Conservation (phyloP, 2,329 filamentous ascomycete genomes). For the Waltergamsia citrina region DNA sequence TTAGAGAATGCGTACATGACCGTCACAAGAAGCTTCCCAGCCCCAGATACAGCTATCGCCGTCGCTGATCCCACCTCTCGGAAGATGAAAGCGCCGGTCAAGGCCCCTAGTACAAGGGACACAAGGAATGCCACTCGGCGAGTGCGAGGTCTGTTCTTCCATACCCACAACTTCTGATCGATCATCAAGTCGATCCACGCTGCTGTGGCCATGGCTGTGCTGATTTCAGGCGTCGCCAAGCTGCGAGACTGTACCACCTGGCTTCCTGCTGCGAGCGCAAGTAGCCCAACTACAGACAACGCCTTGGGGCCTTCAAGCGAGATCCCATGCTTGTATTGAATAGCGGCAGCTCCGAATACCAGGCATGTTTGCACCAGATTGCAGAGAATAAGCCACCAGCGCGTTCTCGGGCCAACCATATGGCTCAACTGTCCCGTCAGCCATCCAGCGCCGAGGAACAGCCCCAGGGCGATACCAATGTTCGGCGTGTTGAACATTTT, state of each 20-base stretch:
- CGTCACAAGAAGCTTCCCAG: conserved; percentile 34
- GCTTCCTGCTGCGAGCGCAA: conserved; percentile 46
- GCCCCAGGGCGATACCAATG: conserved; percentile 42
- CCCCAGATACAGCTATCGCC: conserved; percentile 31
- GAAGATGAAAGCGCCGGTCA: conserved; percentile 42
- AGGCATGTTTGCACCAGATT: conserved; percentile 44
- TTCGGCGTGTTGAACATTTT: conserved; percentile 42
- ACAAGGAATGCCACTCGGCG: conserved; percentile 39
- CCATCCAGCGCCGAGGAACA: conserved; percentile 46
- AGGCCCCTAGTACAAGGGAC: conserved; percentile 34
- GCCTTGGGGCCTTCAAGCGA: conserved; percentile 23
- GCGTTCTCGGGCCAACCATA: conserved; percentile 35
- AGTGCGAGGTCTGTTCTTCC: conserved; percentile 37
- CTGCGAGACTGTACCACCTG: conserved; percentile 49
- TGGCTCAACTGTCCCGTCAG: conserved; percentile 48
- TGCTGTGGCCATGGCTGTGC: conserved; percentile 55
- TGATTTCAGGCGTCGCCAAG: conserved; percentile 50
- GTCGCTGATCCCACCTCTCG: conserved; percentile 28
- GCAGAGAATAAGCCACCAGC: conserved; percentile 44
- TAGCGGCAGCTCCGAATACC: conserved; percentile 40
- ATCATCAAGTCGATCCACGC: conserved; percentile 52
- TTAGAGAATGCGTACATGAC: conserved; percentile 34
- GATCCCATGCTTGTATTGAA: conserved; percentile 34
- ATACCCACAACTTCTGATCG: conserved; percentile 32
- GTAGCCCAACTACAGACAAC: conserved; percentile 34